Evolutionary conservation across 176 grass and related monocot species (phyloP).

Genomic region (Cenchrus americanus): DNA sequence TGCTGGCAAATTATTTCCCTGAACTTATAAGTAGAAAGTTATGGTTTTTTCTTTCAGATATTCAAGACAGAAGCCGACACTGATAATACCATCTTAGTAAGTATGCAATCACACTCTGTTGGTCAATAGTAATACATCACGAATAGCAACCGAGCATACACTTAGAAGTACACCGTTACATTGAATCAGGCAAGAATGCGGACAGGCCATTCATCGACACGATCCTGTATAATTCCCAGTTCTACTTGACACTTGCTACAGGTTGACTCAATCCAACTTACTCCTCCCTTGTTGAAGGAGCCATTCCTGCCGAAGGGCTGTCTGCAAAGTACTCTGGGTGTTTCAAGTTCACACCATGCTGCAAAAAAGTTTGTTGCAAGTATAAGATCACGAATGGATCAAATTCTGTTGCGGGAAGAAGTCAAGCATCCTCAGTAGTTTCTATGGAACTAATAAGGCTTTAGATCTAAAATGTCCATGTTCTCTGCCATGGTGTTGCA

Average conservation of each 20-base stretch:
- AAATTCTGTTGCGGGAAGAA: background rate
- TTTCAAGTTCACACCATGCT: conserved; percentile 97
- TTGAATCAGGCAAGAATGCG: conserved; percentile 25
- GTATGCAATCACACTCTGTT: conserved; percentile 15
- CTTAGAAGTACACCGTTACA: conserved; percentile 2
- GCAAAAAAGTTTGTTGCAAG: conserved; percentile 14
- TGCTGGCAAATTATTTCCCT: background rate
- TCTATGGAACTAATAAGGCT: background rate
- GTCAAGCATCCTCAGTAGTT: background rate
- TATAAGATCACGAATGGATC: conserved; percentile 9
- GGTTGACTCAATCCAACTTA: conserved; percentile 27
- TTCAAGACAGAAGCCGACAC: background rate
- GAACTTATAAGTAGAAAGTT: background rate
- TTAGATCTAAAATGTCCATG: background rate
- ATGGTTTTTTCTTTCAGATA: background rate
- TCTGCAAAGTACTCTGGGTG: conserved; percentile 90
- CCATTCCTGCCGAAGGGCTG: conserved; percentile 76
- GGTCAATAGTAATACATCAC: conserved; percentile 24
- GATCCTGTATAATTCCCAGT: conserved; percentile 1
- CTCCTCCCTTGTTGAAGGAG: conserved; percentile 76
- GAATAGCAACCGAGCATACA: background rate
- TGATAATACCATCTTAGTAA: background rate
- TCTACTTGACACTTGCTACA: conserved; percentile 2
- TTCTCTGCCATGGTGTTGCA: background rate
- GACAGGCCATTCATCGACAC: conserved; percentile 9